phyloP scores from a whole-genome alignment of 2,329 filamentous ascomycete species.

The Aureobasidium namibiae region DNA sequence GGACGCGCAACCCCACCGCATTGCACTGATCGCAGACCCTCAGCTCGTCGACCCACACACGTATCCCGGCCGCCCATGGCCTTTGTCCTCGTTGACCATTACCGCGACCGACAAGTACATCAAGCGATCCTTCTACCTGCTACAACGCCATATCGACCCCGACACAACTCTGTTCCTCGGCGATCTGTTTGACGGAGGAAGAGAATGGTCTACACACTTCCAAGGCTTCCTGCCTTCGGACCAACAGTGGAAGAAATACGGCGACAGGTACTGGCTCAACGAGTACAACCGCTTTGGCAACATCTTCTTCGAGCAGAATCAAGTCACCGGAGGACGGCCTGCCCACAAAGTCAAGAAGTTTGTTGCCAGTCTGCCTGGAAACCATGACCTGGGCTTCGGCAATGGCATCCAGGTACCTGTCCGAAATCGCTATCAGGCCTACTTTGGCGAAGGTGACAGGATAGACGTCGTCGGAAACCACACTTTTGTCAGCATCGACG shows the following conservation, averaged over 20 bases:
- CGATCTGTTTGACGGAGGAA: conserved; percentile 89
- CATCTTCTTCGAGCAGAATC: conserved; percentile 58
- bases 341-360: conserved; percentile 70
- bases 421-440: conserved; percentile 73
- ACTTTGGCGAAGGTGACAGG: conserved; percentile 84
- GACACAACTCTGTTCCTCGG: conserved; percentile 87
- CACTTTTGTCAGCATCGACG: conserved; percentile 86
- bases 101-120: conserved; percentile 85
- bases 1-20: conserved; percentile 70
- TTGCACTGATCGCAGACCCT: conserved; percentile 80
- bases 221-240: conserved; percentile 45
- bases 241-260: conserved; percentile 65
- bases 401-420: conserved; percentile 73
- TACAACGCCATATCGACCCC: conserved; percentile 69
- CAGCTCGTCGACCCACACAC: conserved; percentile 90
- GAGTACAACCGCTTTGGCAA: conserved; percentile 82
- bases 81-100: conserved; percentile 57
- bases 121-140: conserved; percentile 66
- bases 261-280: conserved; percentile 71
- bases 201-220: conserved; percentile 73
- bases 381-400: conserved; percentile 91
- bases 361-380: conserved; percentile 80
- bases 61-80: conserved; percentile 78
- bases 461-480: conserved; percentile 92
- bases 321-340: conserved; percentile 47